Base-by-base conservation (phyloP, 768 basidiomycete genomes). In the Rhodotorula kratochvilovae region DNA sequence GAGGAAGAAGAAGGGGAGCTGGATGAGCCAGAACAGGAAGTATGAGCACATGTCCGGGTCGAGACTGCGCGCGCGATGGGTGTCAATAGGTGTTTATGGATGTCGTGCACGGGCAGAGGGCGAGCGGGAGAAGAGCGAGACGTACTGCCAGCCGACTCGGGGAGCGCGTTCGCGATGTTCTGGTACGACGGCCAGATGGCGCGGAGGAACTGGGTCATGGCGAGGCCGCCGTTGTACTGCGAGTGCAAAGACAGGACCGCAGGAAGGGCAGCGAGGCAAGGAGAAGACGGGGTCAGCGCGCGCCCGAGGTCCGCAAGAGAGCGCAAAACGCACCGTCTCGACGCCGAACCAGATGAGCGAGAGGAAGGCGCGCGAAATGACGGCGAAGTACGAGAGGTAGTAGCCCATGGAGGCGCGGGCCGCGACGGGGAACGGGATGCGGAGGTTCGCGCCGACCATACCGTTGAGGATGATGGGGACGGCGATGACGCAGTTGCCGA, bases 381-480 rank as follows among this genome's bases (percentile, higher is more conserved):
- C 89, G 68, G 86, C 87, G 79, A 92, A 92, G 81, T 91, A 92
- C 78, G 90, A 89, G 76, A 92, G 85, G 87, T 89, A 92, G 81
- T 91, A 92, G 3, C 92, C 91, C 75, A 92, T 90, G 0, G 89
- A 91, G 3, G 91, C 90, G 25, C 91, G 84, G 75, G 88, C 90
- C n/a, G 91, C 82, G 61, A 92, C 85, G 1, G 86, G 84, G 78
- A 91, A 91, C 0, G 89, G 86, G 35, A 92, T 82, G 74, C 70
- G 59, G n/a, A 70, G 61, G 43, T 66, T 57, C 8, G 69, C 50
- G 25, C 69, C 69, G 35, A 66, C 33, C 23, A 51, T 87, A 60
- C 91, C 91, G 77, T 91, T 92, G 59, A 89, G 81, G 3, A 90
- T 86, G 83, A 92, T 86, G 29, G 87, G 86, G 66, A 86, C 80